Base-by-base conservation (phyloP, 805 yeast genomes). In the Clavispora fructus region DNA sequence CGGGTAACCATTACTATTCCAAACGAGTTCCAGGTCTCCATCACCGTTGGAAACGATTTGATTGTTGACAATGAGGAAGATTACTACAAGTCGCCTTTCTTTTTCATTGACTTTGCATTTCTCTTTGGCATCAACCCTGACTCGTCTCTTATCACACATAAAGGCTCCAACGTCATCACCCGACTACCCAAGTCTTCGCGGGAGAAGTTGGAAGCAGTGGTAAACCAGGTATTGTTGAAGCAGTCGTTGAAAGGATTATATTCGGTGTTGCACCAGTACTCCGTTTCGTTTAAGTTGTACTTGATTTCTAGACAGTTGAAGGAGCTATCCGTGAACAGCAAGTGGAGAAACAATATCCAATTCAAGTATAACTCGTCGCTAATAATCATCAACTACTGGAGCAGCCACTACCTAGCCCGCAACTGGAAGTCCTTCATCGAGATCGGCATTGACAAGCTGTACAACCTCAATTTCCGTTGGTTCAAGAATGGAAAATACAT, bases 21-120 rank as follows among this genome's bases (percentile, higher is more conserved):
- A 1, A 74, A 79, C 44, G 84, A 84, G 42, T 89, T 87, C 58
- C 81, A 82, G 60, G 68, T 68, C 1, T 58, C 67, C 19, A 75
- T 89, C 13, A 87, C 90, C 23, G 73, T 91, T n/a, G 87, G 94
- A 0, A 82, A 88, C 32, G 74, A 70, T 43, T 39, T 57, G 35
- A 62, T 71, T 10, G 55, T 67, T 17, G 83, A 80, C 55, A 81
- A 82, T 23, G 69, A 73, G 2, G 71, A 69, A 3, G 76, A 77
- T 33, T 68, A 68, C 52, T 47, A 44, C 19, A 60, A 61, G 39
- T 78, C 89, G 0, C 89, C 89, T 13, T 83, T 86, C 55, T 87
- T 83, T 59, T 74, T 89, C 49, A 85, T 92, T 17, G 92, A 87
- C 60, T 85, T 90, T 63, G 74, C 79, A 45, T 77, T 90, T 46